phyloP scores from a whole-genome alignment of 2,329 filamentous ascomycete species.

The Aspergillus proliferans region DNA sequence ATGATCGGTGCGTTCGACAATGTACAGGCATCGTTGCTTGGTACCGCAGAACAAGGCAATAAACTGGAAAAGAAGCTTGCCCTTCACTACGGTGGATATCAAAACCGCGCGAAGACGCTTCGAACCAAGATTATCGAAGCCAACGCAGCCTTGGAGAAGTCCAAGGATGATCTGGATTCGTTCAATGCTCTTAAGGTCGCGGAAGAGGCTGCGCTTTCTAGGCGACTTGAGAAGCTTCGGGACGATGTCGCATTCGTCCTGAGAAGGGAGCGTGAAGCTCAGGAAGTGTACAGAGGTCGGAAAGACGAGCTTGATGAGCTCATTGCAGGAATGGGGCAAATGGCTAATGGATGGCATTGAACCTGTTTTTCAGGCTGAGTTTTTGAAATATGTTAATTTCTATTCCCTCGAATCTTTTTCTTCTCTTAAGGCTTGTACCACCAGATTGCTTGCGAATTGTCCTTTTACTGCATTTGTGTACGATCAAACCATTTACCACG shows the following conservation, averaged over 20 bases:
- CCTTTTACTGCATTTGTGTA: neutral
- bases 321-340: slow-evolving; percentile 22
- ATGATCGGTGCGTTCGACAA: slow-evolving; percentile 68
- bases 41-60: slow-evolving; percentile 70
- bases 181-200: slow-evolving; percentile 70
- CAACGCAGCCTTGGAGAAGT: slow-evolving; percentile 66
- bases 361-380: neutral
- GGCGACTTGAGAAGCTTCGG: slow-evolving; percentile 66
- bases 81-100: slow-evolving; percentile 82
- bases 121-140: slow-evolving; percentile 73
- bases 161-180: slow-evolving; percentile 63
- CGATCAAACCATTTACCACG: neutral
- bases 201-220: slow-evolving; percentile 69
- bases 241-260: slow-evolving; percentile 79
- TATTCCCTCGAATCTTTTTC: neutral
- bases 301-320: slow-evolving; percentile 72
- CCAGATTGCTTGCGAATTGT: neutral
- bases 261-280: slow-evolving; percentile 78
- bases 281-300: slow-evolving; percentile 71
- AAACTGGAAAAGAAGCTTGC: slow-evolving; percentile 92
- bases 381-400: neutral
- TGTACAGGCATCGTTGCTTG: slow-evolving; percentile 66
- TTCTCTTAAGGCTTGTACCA: neutral
- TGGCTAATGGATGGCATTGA: slow-evolving; percentile 37
- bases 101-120: slow-evolving; percentile 74